Conservation (phyloP, 176 grass and related monocot genomes). For the Oropetium thomaeum region DNA sequence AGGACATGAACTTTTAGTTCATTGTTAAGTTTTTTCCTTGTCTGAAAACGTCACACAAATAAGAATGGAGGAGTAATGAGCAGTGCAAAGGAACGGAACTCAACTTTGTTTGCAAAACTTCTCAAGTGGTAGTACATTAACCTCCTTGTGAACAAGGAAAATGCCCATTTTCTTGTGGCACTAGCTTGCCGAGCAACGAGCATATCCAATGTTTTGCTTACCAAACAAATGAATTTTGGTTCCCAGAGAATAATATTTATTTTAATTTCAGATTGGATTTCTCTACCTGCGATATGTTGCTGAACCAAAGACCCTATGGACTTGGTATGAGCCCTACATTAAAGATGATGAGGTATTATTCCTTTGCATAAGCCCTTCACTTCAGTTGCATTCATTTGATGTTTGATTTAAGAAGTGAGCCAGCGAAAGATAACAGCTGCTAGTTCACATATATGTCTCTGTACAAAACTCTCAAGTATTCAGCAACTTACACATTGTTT, state of each 20-base stretch:
- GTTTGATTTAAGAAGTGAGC: conserved; percentile 3
- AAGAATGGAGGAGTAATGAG: too few species aligned
- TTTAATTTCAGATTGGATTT: conserved; percentile 73
- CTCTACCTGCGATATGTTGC: conserved; percentile 88
- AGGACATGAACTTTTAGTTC: too few species aligned
- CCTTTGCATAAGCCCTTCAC: background rate
- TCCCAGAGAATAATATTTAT: background rate
- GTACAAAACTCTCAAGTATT: background rate
- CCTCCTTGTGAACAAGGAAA: background rate
- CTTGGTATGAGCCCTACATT: conserved; percentile 90
- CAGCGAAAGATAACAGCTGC: background rate
- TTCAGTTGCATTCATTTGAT: conserved; percentile 15
- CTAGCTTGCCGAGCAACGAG: background rate
- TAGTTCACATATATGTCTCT: background rate
- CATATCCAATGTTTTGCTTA: background rate
- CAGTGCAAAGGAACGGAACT: too few species aligned
- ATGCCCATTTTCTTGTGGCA: background rate
- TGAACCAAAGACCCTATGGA: conserved; percentile 88
- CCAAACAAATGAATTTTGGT: background rate
- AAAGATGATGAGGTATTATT: conserved; percentile 87
- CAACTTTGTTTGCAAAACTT: background rate
- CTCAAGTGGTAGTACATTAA: background rate
- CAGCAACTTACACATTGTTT: background rate
- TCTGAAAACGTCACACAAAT: too few species aligned
- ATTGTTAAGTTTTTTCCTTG: too few species aligned